Evolutionary conservation across 78 protist species (phyloP), one percentile per base, ranked within the genome.

Genomic region (Dictyostelium purpureum): DNA sequence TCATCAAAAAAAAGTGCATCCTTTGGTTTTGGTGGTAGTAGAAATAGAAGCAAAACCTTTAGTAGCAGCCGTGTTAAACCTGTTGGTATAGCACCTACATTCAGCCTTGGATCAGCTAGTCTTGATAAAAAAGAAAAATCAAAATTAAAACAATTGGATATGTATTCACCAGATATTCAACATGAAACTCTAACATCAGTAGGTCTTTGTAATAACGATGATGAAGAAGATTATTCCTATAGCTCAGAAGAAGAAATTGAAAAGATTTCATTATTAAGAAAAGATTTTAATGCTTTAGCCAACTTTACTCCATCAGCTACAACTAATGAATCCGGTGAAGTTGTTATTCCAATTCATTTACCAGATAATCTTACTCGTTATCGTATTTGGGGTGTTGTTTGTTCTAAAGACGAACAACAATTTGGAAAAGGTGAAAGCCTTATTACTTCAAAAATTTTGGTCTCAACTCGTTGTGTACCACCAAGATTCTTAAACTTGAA

Each of bases 331-430:
- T 14, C 4, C 2, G 92, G 92, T 35, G 38, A 74, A 37, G 61
- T 56, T 12, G 42, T 33, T 9, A 85, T 85, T 40, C 82, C 92
- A 37, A 66, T 85, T 19, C 78, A 77, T 61, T 42, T 85, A 28
- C 92, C 92, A 56, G 92, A 85, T 19, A 85, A 85, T 54, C 67
- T 85, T 3, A 85, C 92, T 19, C 80, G 92, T 73, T 85, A 85
- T 38, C 63, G 92, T 51, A 73, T 85, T 45, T 85, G 92, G 92
- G 92, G 83, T 73, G 70, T 85, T 9, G 92, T 85, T 21, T 74
- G 71, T 14, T 12, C 40, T 6, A 51, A 75, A 21, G 81, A 75
- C 52, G 79, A 82, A 24, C 92, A 85, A 61, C 71, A 59, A 54
- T 85, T 85, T 11, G 92, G 92, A 6, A 70, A 85, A 35, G n/a